phyloP scores from a whole-genome alignment of 441 rosid species.

The Adansonia rubrostipa region DNA sequence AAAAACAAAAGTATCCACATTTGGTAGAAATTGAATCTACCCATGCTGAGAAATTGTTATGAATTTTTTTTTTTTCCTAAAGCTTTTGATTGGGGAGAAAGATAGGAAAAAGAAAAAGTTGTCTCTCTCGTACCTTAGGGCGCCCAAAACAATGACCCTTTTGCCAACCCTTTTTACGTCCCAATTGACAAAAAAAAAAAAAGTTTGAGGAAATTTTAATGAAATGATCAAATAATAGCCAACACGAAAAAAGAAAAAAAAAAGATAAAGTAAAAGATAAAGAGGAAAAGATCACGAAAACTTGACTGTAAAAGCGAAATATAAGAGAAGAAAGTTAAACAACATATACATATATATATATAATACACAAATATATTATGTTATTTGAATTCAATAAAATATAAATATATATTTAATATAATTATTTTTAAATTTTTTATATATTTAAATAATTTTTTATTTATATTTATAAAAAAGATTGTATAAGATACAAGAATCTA shows the following conservation, averaged over 20 bases:
- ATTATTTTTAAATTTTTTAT: too few relatives aligned
- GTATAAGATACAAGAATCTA: too few relatives aligned
- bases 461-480: too few relatives aligned
- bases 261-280: neutral
- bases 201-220: neutral
- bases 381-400: too few relatives aligned
- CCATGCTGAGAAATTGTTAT: neutral
- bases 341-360: too few relatives aligned
- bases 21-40: neutral
- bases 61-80: neutral
- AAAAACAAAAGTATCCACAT: neutral
- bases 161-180: neutral
- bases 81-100: slow-evolving; percentile 11
- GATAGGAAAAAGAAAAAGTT: neutral
- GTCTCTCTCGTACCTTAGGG: slow-evolving; percentile 7
- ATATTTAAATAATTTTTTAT: too few relatives aligned
- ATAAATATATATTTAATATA: too few relatives aligned
- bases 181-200: neutral
- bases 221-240: neutral
- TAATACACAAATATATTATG: too few relatives aligned
- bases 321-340: neutral
- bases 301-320: neutral
- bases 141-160: slow-evolving; percentile 16
- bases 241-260: neutral
- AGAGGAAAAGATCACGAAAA: neutral